A percentile compares a stretch with the other conserved stretches of the same genome.
phyloP scores from a whole-genome alignment of 2,329 filamentous ascomycete genomes.

The Monilinia fructicola region DNA sequence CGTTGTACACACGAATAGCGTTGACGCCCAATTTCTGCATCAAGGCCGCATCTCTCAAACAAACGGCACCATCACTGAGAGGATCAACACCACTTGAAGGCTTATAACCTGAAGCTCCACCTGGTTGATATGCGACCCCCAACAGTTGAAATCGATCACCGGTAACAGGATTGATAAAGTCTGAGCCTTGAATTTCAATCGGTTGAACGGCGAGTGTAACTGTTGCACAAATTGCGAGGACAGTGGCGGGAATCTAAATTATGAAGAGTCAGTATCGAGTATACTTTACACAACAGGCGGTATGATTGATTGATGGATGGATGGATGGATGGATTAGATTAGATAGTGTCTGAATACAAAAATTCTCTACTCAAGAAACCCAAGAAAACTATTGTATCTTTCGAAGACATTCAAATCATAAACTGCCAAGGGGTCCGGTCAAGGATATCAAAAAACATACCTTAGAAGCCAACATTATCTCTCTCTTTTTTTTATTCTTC shows the following conservation, averaged over 20 bases:
- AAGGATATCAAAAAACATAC: not conserved
- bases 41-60: conserved; percentile 63
- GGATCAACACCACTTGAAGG: conserved; percentile 56
- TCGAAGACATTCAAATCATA: not conserved
- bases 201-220: conserved; percentile 56
- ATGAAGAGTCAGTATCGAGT: not conserved
- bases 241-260: conserved; percentile 27
- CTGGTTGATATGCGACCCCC: conserved; percentile 68
- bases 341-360: not conserved
- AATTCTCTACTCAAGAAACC: not conserved
- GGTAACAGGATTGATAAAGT: conserved; percentile 59
- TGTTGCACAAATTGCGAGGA: conserved; percentile 37
- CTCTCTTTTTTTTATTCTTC: not conserved
- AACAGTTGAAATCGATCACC: conserved; percentile 65
- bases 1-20: conserved; percentile 68
- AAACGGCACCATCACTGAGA: conserved; percentile 57
- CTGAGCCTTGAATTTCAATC: conserved; percentile 55
- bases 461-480: conserved; percentile 13
- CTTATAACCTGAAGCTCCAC: conserved; percentile 62
- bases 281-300: not conserved
- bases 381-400: not conserved
- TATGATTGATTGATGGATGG: too few species aligned
- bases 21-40: conserved; percentile 65
- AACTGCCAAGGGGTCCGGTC: not conserved
- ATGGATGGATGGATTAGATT: not conserved